Evolutionary conservation across 1,284 basidiomycete genomes (phyloP).

Genomic region (Boletellus deceptivus): DNA sequence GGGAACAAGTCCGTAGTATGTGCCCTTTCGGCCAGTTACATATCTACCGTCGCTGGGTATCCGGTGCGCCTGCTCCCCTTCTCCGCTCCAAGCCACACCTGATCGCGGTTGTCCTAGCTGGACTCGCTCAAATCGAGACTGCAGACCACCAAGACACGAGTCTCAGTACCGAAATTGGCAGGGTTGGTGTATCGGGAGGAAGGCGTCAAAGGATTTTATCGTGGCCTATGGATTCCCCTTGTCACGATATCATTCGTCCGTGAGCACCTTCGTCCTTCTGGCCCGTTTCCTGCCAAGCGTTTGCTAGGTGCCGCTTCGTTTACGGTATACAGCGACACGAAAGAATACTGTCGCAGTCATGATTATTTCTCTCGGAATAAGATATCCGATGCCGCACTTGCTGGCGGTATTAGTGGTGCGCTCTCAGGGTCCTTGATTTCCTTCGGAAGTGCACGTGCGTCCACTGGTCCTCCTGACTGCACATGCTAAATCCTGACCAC

Average conservation of each 20-base stretch:
- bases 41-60: conserved; percentile 81
- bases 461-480: conserved; percentile 5
- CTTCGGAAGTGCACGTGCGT: conserved; percentile 81
- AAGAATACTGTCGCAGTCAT: conserved; percentile 71
- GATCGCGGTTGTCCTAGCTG: conserved; percentile 44
- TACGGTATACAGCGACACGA: conserved; percentile 90
- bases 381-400: conserved; percentile 68
- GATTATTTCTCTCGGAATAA: conserved; percentile 56
- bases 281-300: conserved; percentile 12
- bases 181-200: conserved; percentile 83
- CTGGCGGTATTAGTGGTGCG: conserved; percentile 77
- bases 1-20: conserved; percentile 81
- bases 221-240: conserved; percentile 89
- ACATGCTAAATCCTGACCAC: conserved; percentile 5
- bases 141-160: conserved; percentile 78
- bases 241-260: conserved; percentile 97
- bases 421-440: conserved; percentile 83
- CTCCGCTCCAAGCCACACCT: background rate
- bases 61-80: conserved; percentile 50
- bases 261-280: conserved; percentile 41
- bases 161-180: conserved; percentile 74
- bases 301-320: conserved; percentile 79
- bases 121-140: conserved; percentile 91
- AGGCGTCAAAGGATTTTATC: conserved; percentile 88
- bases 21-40: conserved; percentile 77